Conservation (phyloP, 2,329 filamentous ascomycete species). For the Eurotiales sp. region DNA sequence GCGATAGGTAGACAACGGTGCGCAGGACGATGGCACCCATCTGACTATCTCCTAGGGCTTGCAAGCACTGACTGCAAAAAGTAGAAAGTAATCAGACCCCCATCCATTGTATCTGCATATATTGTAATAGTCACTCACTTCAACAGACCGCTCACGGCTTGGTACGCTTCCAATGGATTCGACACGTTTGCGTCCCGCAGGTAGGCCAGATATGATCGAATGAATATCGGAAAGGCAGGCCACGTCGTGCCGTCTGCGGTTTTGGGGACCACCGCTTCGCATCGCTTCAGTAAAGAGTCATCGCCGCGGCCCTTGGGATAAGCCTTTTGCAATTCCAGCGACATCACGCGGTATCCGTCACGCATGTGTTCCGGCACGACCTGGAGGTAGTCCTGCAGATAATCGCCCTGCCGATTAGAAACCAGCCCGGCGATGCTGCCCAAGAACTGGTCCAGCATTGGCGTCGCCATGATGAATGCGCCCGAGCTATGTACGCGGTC, state of each 20-base stretch:
- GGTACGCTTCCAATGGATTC: slow-evolving; percentile 71
- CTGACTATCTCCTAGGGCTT: slow-evolving; percentile 73
- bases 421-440: slow-evolving; percentile 60
- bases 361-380: slow-evolving; percentile 66
- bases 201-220: slow-evolving; percentile 76
- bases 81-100: no score
- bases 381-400: slow-evolving; percentile 66
- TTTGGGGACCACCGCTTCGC: slow-evolving; percentile 62
- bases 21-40: slow-evolving; percentile 79
- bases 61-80: slow-evolving; percentile 82
- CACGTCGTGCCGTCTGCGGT: slow-evolving; percentile 65
- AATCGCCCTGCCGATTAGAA: slow-evolving; percentile 58
- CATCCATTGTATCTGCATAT: neutral
- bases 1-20: slow-evolving; percentile 76
- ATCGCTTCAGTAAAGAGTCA: slow-evolving; percentile 55
- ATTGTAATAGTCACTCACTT: slow-evolving; percentile 54
- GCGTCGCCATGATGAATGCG: slow-evolving; percentile 44
- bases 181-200: slow-evolving; percentile 75
- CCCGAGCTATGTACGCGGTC: neutral
- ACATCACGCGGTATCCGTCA: slow-evolving; percentile 64
- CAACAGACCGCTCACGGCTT: slow-evolving; percentile 67
- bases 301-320: slow-evolving; percentile 53
- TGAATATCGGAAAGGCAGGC: slow-evolving; percentile 73
- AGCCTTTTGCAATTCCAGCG: slow-evolving; percentile 59
- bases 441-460: slow-evolving; percentile 66